A percentile compares a stretch with the other conserved stretches of the same genome.
phyloP scores from a whole-genome alignment of 208 protist species.

The Trypanosoma boissoni region DNA sequence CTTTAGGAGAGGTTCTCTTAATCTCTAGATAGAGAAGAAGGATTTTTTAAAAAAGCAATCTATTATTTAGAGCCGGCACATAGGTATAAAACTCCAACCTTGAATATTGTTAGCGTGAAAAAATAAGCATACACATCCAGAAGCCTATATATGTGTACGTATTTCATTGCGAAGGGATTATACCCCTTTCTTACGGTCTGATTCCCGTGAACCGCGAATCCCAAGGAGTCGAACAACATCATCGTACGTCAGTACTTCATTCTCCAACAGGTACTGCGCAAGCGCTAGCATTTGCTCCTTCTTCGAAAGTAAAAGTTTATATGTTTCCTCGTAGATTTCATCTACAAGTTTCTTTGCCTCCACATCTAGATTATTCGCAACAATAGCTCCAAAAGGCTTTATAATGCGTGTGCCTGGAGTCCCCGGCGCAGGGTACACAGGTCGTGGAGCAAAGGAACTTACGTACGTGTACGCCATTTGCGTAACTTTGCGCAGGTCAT shows the following conservation, averaged over 20 bases:
- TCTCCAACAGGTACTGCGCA: constrained; percentile 78
- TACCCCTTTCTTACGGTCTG: constrained; percentile 50
- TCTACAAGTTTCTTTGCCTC: constrained; percentile 86
- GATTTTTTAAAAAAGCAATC: constrained; percentile 1
- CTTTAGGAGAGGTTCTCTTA: too few species aligned
- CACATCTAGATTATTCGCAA: constrained; percentile 83
- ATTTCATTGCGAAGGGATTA: constrained; percentile 3
- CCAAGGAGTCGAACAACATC: constrained; percentile 84
- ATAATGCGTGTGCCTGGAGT: constrained; percentile 47
- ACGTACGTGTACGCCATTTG: constrained; percentile 93
- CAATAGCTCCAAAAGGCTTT: constrained; percentile 89
- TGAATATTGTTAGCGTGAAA: too few species aligned
- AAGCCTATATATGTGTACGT: neutral
- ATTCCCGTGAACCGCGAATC: constrained; percentile 30
- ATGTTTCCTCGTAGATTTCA: constrained; percentile 70
- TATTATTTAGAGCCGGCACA: too few species aligned
- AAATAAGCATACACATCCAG: neutral
- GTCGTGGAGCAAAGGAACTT: constrained; percentile 54
- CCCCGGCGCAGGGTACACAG: constrained; percentile 76
- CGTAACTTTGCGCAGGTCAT: constrained; percentile 96
- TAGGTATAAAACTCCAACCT: too few species aligned
- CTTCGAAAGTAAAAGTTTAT: constrained; percentile 57
- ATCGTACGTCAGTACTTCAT: constrained; percentile 79
- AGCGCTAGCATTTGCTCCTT: constrained; percentile 84
- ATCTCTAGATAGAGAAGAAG: too few species aligned